Evolutionary conservation across 371 early-diverging fungal genomes (phyloP).

Genomic region (Actinomortierella wolfii): DNA sequence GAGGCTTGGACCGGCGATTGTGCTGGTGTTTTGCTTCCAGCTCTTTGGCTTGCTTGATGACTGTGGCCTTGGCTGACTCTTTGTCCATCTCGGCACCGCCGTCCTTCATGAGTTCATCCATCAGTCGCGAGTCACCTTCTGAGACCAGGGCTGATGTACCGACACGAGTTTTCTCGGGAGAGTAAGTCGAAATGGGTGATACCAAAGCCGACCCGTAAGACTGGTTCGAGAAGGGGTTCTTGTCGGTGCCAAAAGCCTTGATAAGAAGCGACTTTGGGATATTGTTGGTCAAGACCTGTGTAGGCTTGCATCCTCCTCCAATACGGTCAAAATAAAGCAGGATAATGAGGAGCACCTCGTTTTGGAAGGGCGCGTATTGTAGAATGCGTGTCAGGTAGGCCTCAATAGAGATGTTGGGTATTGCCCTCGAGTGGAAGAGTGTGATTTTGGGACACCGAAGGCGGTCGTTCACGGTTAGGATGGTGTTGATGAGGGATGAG

Average conservation of each 20-base stretch:
- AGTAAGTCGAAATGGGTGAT: too few relatives aligned
- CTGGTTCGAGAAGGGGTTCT: too few relatives aligned
- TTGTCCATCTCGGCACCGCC: too few relatives aligned
- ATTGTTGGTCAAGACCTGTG: slow-evolving; percentile 42
- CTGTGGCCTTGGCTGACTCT: too few relatives aligned
- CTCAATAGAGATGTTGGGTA: slow-evolving; percentile 73
- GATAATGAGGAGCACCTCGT: slow-evolving; percentile 72
- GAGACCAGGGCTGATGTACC: too few relatives aligned
- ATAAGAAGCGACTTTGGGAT: slow-evolving; percentile 36
- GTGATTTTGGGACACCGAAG: slow-evolving; percentile 63
- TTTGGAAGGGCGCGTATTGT: slow-evolving; percentile 82
- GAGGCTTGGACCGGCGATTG: too few relatives aligned
- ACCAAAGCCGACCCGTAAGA: too few relatives aligned
- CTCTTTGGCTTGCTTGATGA: too few relatives aligned
- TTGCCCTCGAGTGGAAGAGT: slow-evolving; percentile 81
- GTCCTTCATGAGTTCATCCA: too few relatives aligned
- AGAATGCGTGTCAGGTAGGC: slow-evolving; percentile 72
- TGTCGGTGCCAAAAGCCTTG: slow-evolving; percentile 15
- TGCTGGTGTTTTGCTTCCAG: too few relatives aligned
- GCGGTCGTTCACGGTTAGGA: slow-evolving; percentile 69
- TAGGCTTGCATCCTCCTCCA: slow-evolving; percentile 43
- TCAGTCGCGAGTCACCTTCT: too few relatives aligned
- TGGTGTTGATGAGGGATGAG: slow-evolving; percentile 57
- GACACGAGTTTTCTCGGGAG: too few relatives aligned
- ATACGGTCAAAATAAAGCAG: slow-evolving; percentile 91